These are phyloP conservation scores for Hygrocybe punicea DNA, from an alignment of 768 basidiomycete genomes.

Conservation along the genomic window DNA sequence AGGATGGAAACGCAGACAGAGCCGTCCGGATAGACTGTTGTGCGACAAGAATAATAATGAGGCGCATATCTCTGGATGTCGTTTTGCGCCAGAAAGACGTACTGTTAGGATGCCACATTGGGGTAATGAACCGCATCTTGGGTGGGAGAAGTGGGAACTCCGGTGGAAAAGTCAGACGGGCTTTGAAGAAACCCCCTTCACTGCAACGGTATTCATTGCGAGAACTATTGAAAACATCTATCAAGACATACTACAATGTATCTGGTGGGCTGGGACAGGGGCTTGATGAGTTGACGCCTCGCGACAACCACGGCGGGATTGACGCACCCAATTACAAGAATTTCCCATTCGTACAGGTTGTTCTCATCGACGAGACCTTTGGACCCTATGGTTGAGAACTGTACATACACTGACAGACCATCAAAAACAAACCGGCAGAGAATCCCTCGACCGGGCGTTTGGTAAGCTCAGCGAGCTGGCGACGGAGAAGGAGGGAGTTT, in stretches of 20 bases:
- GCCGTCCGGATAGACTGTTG: slow-evolving; percentile 85
- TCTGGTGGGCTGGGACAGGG: slow-evolving; percentile 68
- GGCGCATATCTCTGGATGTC: slow-evolving; percentile 8
- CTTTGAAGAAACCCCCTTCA: slow-evolving; percentile 96
- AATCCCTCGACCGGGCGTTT: slow-evolving; percentile 96
- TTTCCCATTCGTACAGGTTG: slow-evolving; percentile 96
- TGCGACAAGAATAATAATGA: not conserved
- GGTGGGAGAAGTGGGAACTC: slow-evolving; percentile 91
- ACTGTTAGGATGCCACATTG: slow-evolving; percentile 99
- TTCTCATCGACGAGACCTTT: slow-evolving; percentile 89
- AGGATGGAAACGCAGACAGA: slow-evolving; percentile 95
- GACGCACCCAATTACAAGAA: slow-evolving; percentile 87
- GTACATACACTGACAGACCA: not conserved
- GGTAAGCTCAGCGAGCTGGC: slow-evolving; percentile 80
- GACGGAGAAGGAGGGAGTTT: slow-evolving; percentile 66
- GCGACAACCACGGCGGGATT: slow-evolving; percentile 1
- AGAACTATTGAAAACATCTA: slow-evolving; percentile 4
- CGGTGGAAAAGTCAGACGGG: slow-evolving; percentile 80
- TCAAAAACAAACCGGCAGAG: slow-evolving; percentile 69
- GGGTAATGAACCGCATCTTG: slow-evolving; percentile 93
- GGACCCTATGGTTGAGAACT: slow-evolving; percentile 26
- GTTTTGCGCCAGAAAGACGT: slow-evolving; percentile 1
- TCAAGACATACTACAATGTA: slow-evolving; percentile 76
- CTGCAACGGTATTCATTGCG: slow-evolving; percentile 37
- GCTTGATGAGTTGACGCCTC: slow-evolving; percentile 17